Conservation (phyloP, 2,329 filamentous ascomycete genomes). For the Sclerotinia subarctica region DNA sequence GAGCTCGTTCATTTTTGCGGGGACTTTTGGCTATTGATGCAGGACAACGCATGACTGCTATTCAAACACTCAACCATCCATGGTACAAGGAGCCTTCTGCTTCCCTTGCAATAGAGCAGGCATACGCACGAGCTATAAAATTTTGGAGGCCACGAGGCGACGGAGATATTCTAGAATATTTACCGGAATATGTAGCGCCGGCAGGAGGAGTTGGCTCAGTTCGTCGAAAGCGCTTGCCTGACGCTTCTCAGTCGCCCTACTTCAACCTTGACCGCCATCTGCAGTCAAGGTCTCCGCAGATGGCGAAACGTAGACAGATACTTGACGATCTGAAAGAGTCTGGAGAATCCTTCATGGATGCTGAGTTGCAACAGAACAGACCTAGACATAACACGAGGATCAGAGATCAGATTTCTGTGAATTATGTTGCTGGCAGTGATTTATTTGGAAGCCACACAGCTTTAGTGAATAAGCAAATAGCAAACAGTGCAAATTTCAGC, state of each 20-base stretch:
- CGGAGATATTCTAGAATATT: slow-evolving; percentile 29
- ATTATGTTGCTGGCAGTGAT: slow-evolving; percentile 25
- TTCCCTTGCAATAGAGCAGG: slow-evolving; percentile 30
- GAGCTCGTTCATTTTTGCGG: slow-evolving; percentile 37
- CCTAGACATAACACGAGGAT: neutral
- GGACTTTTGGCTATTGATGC: slow-evolving; percentile 40
- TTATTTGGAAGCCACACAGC: slow-evolving; percentile 24
- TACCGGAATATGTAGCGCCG: slow-evolving; percentile 22
- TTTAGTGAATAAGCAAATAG: neutral
- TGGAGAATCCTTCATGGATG: slow-evolving; percentile 14
- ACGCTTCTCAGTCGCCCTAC: slow-evolving; percentile 33
- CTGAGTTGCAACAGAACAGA: neutral
- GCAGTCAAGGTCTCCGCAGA: slow-evolving; percentile 18
- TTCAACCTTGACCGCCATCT: slow-evolving; percentile 35
- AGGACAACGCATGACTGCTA: slow-evolving; percentile 38
- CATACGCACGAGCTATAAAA: slow-evolving; percentile 29
- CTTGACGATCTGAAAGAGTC: slow-evolving; percentile 30
- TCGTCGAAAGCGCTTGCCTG: slow-evolving; percentile 29
- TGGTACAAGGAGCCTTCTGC: slow-evolving; percentile 40
- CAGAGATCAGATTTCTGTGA: neutral
- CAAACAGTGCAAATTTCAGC: neutral
- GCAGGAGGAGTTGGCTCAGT: slow-evolving; percentile 2
- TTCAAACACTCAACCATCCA: slow-evolving; percentile 38
- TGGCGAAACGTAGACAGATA: slow-evolving; percentile 26
- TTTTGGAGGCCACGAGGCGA: slow-evolving; percentile 34